A percentile compares a stretch with the other conserved stretches of the same genome.
These are phyloP conservation scores for Lepiota brunneoincarnata DNA, from an alignment of 768 basidiomycete genomes.

Conservation along the genomic window DNA sequence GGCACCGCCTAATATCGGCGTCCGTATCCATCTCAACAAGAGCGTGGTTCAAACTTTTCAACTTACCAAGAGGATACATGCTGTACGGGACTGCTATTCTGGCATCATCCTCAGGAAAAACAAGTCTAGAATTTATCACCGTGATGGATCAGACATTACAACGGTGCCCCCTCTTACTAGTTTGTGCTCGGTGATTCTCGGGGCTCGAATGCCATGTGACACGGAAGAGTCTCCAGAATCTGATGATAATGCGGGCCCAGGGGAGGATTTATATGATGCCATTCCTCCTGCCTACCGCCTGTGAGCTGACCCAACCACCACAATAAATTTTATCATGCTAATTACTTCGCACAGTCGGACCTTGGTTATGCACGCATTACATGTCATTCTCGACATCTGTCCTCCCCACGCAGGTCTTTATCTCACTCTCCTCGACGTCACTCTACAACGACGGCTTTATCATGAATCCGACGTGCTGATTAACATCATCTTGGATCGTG, in stretches of 20 bases:
- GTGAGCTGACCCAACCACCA: conserved; percentile 26
- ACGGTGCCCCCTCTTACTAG: conserved; percentile 21
- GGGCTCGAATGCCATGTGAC: conserved; percentile 12
- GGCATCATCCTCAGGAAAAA: conserved; percentile 42
- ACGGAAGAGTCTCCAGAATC: background rate
- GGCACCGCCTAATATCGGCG: conserved; percentile 30
- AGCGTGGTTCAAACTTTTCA: conserved; percentile 24
- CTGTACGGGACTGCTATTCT: conserved; percentile 53
- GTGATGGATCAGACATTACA: background rate
- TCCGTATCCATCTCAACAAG: conserved; percentile 31
- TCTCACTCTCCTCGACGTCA: conserved; percentile 47
- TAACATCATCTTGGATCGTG: conserved; percentile 34
- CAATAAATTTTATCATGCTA: background rate
- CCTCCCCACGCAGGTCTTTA: conserved; percentile 48
- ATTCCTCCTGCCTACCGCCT: conserved; percentile 51
- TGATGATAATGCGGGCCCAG: conserved; percentile 19
- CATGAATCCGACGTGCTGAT: conserved; percentile 44
- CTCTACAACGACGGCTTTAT: conserved; percentile 38
- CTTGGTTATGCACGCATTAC: conserved; percentile 39
- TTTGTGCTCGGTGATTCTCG: conserved; percentile 17
- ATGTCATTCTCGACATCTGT: conserved; percentile 42
- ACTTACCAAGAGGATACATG: conserved; percentile 46
- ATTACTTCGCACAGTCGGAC: background rate
- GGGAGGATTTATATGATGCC: conserved; percentile 45
- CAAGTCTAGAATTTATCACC: background rate